These are phyloP conservation scores for Rhytidiadelphus loreus DNA, from an alignment of 225 moss, liverwort and hornwort species.

Conservation along the genomic window DNA sequence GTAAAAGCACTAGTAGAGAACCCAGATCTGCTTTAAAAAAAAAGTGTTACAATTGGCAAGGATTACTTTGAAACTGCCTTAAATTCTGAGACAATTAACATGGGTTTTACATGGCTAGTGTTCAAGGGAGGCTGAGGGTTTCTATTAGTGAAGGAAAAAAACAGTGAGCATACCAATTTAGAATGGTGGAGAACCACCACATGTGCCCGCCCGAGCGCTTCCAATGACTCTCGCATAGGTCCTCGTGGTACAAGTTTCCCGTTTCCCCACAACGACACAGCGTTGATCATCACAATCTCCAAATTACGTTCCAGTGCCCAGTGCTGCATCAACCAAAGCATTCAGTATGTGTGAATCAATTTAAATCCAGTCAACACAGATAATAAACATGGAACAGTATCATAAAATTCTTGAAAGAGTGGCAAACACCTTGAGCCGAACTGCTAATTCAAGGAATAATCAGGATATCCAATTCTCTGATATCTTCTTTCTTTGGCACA, in stretches of 20 bases:
- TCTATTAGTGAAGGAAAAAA: background rate
- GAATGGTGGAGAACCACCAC: slow-evolving; percentile 83
- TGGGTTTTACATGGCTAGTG: background rate
- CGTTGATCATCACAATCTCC: slow-evolving; percentile 97
- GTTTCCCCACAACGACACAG: slow-evolving; percentile 76
- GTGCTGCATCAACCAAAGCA: slow-evolving; percentile 38
- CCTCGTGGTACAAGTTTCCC: slow-evolving; percentile 64
- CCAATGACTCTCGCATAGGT: slow-evolving; percentile 69
- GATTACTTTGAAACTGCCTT: background rate
- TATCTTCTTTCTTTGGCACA: background rate
- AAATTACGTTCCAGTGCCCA: slow-evolving; percentile 66
- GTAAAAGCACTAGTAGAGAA: background rate
- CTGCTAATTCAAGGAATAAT: background rate
- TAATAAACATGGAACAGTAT: background rate
- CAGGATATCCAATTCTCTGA: background rate
- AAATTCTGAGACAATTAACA: background rate
- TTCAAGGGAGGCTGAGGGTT: background rate
- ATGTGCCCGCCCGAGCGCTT: slow-evolving; percentile 63
- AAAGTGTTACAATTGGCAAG: background rate
- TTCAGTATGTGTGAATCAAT: background rate
- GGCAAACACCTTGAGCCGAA: background rate
- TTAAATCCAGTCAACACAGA: background rate
- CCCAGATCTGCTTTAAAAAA: background rate
- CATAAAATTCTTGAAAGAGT: background rate
- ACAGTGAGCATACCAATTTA: slow-evolving; percentile 45